A percentile compares a stretch with the other conserved stretches of the same genome.
Evolutionary conservation across 805 yeast genomes (phyloP).

Genomic region (Yarrowia porcina): DNA sequence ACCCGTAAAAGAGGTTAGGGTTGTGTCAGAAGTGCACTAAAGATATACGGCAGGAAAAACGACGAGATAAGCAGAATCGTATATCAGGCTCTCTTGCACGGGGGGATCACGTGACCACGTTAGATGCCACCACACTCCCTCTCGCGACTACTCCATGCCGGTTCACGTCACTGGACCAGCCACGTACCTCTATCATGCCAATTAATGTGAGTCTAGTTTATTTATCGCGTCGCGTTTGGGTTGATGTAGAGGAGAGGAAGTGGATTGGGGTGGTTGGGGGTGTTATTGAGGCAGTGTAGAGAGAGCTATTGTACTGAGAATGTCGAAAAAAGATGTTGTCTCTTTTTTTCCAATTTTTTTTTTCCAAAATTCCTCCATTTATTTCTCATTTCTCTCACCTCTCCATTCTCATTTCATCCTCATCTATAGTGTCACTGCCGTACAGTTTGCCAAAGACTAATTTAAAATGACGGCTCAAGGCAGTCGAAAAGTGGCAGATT

Average conservation of each 20-base stretch:
- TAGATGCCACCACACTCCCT: background rate
- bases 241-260: background rate
- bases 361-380: background rate
- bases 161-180: slow-evolving; percentile 16
- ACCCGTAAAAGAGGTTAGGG: background rate
- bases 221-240: slow-evolving; percentile 16
- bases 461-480: background rate
- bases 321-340: no score
- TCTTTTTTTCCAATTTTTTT: background rate
- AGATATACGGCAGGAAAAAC: background rate
- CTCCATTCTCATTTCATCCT: background rate
- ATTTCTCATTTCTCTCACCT: no score
- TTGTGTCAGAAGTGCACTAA: background rate
- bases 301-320: no score
- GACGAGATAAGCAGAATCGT: no score
- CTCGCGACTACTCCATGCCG: background rate
- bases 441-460: background rate
- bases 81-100: no score
- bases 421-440: background rate
- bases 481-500: background rate
- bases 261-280: background rate
- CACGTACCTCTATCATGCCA: slow-evolving; percentile 6
- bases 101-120: slow-evolving; percentile 12
- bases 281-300: no score
- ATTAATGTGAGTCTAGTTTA: slow-evolving; percentile 8